Evolutionary conservation across 768 basidiomycete species (phyloP).

Genomic region (Phaeolepiota aurea): DNA sequence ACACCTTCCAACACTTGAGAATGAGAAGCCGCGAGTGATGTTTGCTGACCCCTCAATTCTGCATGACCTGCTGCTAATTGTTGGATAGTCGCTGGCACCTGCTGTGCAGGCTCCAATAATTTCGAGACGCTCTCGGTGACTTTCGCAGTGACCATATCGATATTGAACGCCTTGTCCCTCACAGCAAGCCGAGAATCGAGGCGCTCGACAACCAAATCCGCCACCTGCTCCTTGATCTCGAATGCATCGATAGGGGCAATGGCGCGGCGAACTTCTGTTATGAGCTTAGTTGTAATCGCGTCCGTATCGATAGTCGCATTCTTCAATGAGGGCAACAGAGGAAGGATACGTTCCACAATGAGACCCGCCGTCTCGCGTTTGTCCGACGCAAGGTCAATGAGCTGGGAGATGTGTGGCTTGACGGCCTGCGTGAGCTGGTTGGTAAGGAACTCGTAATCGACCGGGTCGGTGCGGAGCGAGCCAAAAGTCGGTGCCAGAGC

Average conservation of each 20-base stretch:
- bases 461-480: constrained; percentile 51
- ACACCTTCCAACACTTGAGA: constrained; percentile 31
- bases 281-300: constrained; percentile 49
- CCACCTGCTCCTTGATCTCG: constrained; percentile 84
- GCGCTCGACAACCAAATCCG: constrained; percentile 81
- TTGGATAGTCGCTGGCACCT: constrained; percentile 30
- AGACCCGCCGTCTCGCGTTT: constrained; percentile 81
- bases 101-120: constrained; percentile 15
- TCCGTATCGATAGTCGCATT: constrained; percentile 41
- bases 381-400: constrained; percentile 84
- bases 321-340: constrained; percentile 44
- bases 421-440: constrained; percentile 73
- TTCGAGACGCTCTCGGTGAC: constrained; percentile 45
- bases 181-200: constrained; percentile 75
- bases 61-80: constrained; percentile 33
- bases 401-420: constrained; percentile 81
- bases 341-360: constrained; percentile 66
- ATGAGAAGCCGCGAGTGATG: constrained; percentile 29
- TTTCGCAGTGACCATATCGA: constrained; percentile 47
- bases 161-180: constrained; percentile 62
- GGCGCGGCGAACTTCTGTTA: constrained; percentile 59
- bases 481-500: constrained; percentile 54
- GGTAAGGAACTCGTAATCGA: constrained; percentile 77
- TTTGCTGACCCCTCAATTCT: constrained; percentile 26
- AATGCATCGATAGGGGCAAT: constrained; percentile 76